phyloP scores from a whole-genome alignment of 148 eudicot genomes.

The Selenicereus undatus region DNA sequence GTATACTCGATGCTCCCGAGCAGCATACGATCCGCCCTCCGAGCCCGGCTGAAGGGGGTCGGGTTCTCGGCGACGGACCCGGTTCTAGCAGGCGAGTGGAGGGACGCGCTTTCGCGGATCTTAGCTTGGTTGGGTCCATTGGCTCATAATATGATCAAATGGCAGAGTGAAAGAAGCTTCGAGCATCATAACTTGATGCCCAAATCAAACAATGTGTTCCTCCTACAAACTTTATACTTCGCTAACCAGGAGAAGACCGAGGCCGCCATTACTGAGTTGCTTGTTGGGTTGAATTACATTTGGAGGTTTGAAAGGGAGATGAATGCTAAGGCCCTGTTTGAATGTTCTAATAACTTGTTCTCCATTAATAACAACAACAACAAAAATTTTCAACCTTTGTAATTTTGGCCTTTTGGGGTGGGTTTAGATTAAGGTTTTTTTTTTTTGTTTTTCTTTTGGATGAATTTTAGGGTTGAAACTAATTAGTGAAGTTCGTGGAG shows the following conservation, averaged over 20 bases:
- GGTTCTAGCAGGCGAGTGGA: constrained; percentile 78
- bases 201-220: constrained; percentile 42
- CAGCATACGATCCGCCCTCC: constrained; percentile 54
- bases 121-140: constrained; percentile 72
- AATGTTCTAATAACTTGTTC: constrained; percentile 35
- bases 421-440: constrained; percentile 8
- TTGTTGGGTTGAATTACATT: constrained; percentile 88
- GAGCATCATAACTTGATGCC: constrained; percentile 63
- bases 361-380: constrained; percentile 15
- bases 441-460: background rate
- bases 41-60: constrained; percentile 62
- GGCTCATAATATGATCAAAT: constrained; percentile 92
- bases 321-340: constrained; percentile 79
- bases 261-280: constrained; percentile 83
- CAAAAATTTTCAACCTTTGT: constrained; percentile 13
- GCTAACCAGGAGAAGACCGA: constrained; percentile 76
- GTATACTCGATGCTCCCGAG: constrained; percentile 75
- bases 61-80: constrained; percentile 73
- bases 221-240: constrained; percentile 68
- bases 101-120: constrained; percentile 70
- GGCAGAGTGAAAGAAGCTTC: constrained; percentile 91
- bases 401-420: constrained; percentile 5
- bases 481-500: constrained; percentile 8
- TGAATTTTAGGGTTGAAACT: background rate
- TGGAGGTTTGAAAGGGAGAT: constrained; percentile 94